phyloP scores from a whole-genome alignment of 192 early-diverging fungal genomes.

The Chytriomyces hyalinus region DNA sequence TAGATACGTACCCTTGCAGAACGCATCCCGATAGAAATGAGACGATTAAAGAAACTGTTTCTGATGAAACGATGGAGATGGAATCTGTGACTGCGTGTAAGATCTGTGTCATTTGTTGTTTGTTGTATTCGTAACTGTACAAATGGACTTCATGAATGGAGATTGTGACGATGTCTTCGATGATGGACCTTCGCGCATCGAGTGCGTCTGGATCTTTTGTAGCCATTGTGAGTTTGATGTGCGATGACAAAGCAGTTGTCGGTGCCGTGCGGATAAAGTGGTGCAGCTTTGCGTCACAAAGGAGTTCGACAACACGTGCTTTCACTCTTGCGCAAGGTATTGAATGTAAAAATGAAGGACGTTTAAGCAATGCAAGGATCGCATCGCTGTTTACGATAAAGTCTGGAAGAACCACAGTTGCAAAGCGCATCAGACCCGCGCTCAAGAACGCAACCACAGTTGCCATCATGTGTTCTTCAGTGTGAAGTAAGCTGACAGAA shows the following conservation, averaged over 20 bases:
- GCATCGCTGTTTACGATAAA: not conserved
- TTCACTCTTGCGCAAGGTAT: not conserved
- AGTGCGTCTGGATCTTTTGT: not conserved
- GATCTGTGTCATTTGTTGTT: not conserved
- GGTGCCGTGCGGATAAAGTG: not conserved
- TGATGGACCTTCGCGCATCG: not conserved
- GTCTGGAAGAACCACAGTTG: not conserved
- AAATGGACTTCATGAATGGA: not conserved
- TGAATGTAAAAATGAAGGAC: not conserved
- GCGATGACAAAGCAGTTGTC: not conserved
- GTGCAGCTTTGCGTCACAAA: not conserved
- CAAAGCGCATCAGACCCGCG: not conserved
- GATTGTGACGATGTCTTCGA: not conserved
- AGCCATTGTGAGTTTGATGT: not conserved
- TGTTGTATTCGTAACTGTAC: not conserved
- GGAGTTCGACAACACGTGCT: not conserved
- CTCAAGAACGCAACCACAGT: not conserved
- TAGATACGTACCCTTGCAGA: no score
- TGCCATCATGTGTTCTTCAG: not conserved
- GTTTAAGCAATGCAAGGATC: not conserved
- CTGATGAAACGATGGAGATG: not conserved
- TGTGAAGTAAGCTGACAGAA: not conserved
- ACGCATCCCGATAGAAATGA: no score
- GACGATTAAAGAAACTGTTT: no score
- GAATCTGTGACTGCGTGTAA: not conserved